These are phyloP conservation scores for Pseudogymnoascus sp. DNA, from an alignment of 2,329 filamentous ascomycete genomes.

Conservation along the genomic window DNA sequence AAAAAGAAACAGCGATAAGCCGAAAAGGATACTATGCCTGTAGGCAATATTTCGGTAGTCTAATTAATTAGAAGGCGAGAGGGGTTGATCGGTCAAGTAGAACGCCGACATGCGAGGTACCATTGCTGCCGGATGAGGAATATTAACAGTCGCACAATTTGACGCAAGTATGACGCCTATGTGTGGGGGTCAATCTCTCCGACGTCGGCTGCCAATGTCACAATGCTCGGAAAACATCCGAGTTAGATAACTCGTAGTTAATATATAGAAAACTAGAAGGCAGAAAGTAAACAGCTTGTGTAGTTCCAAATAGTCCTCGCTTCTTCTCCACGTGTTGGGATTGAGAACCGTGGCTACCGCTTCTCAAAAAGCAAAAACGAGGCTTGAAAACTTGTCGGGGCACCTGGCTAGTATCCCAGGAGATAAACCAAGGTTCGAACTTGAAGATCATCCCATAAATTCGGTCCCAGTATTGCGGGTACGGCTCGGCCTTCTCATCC, in stretches of 20 bases:
- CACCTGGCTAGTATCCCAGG: not conserved
- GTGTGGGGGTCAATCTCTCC: not conserved
- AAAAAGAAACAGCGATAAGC: not conserved
- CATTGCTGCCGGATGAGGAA: not conserved
- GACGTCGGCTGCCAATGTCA: not conserved
- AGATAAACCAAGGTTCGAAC: conserved; percentile 22
- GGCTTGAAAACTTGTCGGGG: not conserved
- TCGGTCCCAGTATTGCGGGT: conserved; percentile 8
- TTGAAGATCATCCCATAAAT: conserved; percentile 33
- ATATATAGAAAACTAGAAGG: not conserved
- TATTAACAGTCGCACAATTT: not conserved
- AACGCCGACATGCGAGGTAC: not conserved
- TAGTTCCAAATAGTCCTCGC: not conserved
- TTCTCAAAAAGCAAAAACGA: not conserved
- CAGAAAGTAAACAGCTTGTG: no score
- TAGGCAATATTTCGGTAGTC: not conserved
- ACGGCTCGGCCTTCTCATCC: not conserved
- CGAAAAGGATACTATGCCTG: not conserved
- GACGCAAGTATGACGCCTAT: not conserved
- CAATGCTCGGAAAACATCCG: not conserved
- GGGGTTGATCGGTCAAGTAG: not conserved
- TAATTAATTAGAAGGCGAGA: not conserved
- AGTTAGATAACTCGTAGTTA: not conserved
- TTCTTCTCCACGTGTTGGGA: not conserved
- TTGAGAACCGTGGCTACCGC: not conserved